Evolutionary conservation across 2,329 filamentous ascomycete genomes (phyloP).

Genomic region (Pseudogymnoascus sp.): DNA sequence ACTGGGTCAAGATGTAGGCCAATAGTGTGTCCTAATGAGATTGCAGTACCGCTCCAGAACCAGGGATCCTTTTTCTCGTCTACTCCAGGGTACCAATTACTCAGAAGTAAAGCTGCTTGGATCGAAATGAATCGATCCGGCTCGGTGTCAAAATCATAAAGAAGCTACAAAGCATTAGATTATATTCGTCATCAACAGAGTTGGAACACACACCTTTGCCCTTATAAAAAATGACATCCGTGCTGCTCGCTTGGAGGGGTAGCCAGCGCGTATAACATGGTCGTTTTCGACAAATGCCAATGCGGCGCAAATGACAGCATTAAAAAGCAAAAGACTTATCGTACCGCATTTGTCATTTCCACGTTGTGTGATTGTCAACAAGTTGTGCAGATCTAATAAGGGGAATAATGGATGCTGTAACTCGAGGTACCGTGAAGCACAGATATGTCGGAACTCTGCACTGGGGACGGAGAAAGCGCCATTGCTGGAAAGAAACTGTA

Average conservation of each 20-base stretch:
- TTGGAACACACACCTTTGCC: constrained; percentile 40
- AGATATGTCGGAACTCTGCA: not conserved
- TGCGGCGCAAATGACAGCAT: constrained; percentile 86
- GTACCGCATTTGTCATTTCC: not conserved
- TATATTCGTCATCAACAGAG: not conserved
- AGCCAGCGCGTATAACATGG: constrained; percentile 67
- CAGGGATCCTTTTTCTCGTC: constrained; percentile 94
- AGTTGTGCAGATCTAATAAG: not conserved
- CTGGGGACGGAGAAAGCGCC: not conserved
- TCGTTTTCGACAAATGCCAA: constrained; percentile 77
- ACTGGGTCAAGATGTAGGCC: constrained; percentile 75
- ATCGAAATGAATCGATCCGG: constrained; percentile 77
- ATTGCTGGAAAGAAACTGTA: not conserved
- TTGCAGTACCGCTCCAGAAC: constrained; percentile 94
- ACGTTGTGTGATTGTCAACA: not conserved
- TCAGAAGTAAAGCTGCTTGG: constrained; percentile 80
- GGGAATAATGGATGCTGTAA: not conserved
- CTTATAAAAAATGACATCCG: constrained; percentile 79
- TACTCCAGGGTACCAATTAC: constrained; percentile 90
- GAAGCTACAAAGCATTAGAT: constrained; percentile 37
- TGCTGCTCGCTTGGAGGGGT: constrained; percentile 66
- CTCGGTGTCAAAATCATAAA: constrained; percentile 93
- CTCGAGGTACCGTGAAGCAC: not conserved
- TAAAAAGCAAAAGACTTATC: constrained; percentile 77
- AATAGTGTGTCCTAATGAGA: constrained; percentile 83